phyloP scores from a whole-genome alignment of 2,329 filamentous ascomycete species.

The Nectriaceae sp. region DNA sequence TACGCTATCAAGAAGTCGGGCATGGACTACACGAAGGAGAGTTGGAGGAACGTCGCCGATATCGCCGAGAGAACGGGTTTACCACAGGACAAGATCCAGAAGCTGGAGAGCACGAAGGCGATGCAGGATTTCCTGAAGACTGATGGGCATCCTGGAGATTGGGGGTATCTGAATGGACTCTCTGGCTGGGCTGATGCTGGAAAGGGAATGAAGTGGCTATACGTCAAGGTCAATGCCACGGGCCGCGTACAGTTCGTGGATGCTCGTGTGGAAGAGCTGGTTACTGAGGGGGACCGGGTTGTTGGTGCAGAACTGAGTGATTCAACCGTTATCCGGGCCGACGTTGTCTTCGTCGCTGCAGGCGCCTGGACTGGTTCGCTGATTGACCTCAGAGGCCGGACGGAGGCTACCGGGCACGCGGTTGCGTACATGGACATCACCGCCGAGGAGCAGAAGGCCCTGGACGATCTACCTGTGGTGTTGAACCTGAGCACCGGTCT shows the following conservation, averaged over 20 bases:
- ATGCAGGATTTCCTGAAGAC: conserved; percentile 49
- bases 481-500: conserved; percentile 71
- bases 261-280: conserved; percentile 48
- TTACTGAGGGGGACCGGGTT: conserved; percentile 41
- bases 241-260: conserved; percentile 58
- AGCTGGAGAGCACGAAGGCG: conserved; percentile 46
- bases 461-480: conserved; percentile 70
- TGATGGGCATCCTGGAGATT: conserved; percentile 57
- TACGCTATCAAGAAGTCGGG: conserved; percentile 43
- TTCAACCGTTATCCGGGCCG: conserved; percentile 51
- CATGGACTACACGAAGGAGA: conserved; percentile 60
- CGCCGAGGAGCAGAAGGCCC: conserved; percentile 64
- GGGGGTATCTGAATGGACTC: conserved; percentile 72
- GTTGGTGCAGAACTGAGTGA: conserved; percentile 53
- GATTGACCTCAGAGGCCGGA: conserved; percentile 75
- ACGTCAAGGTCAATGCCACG: conserved; percentile 53
- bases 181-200: conserved; percentile 84
- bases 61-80: conserved; percentile 44
- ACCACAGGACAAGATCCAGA: conserved; percentile 41
- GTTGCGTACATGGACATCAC: conserved; percentile 78
- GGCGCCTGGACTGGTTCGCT: conserved; percentile 85
- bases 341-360: conserved; percentile 77
- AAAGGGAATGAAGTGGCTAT: conserved; percentile 66
- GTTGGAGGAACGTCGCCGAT: conserved; percentile 61
- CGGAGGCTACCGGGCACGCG: conserved; percentile 79